A percentile compares a stretch with the other conserved stretches of the same genome.
These are phyloP conservation scores for Eucalyptus curtisii DNA, from an alignment of 345 rosid species.

Conservation along the genomic window DNA sequence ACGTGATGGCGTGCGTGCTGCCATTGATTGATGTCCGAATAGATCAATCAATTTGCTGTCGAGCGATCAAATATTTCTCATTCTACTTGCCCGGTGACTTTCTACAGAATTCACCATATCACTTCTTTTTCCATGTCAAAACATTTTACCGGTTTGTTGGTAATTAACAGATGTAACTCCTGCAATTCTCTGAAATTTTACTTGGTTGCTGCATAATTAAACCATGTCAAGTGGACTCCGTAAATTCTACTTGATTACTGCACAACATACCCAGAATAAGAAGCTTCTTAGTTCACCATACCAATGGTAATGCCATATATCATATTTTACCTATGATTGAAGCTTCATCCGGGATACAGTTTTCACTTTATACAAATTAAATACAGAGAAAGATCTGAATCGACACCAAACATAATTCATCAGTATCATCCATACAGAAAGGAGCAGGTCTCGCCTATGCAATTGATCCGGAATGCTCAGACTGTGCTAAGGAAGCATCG, in stretches of 20 bases:
- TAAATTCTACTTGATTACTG: not conserved
- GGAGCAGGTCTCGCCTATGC: not conserved
- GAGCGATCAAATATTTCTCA: not conserved
- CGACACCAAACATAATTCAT: not conserved
- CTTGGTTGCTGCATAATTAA: not conserved
- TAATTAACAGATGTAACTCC: not conserved
- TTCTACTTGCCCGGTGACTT: not conserved
- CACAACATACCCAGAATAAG: not conserved
- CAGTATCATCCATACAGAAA: not conserved
- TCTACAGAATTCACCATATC: not conserved
- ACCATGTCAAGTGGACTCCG: not conserved
- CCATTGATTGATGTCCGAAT: not conserved
- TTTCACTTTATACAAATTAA: not conserved
- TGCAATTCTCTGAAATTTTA: not conserved
- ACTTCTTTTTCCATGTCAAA: not conserved
- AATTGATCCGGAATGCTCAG: conserved; percentile 11
- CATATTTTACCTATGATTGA: not conserved
- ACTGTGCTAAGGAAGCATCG: conserved; percentile 2
- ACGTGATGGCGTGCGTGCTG: not conserved
- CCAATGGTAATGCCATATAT: not conserved
- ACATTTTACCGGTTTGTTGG: not conserved
- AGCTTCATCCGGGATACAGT: not conserved
- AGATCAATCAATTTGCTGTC: not conserved
- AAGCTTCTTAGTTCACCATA: not conserved
- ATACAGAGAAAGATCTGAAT: not conserved